Evolutionary conservation across 495 filamentous ascomycete genomes (phyloP).

Genomic region (Hypoxylon trugodes): DNA sequence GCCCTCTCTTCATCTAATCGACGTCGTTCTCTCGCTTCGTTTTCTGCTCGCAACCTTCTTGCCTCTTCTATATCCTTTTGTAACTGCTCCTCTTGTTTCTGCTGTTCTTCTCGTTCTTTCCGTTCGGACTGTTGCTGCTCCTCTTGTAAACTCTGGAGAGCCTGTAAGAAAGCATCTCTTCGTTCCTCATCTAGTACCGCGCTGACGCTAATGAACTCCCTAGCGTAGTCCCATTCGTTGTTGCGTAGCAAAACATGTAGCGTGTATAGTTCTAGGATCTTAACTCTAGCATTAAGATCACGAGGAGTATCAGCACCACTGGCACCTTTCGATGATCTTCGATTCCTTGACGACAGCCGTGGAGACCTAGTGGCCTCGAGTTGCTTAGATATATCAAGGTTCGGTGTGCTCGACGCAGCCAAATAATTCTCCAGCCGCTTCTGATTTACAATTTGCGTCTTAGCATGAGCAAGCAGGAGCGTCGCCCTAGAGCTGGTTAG

Average conservation of each 20-base stretch:
- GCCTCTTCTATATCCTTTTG: conserved; percentile 69
- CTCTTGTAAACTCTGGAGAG: conserved; percentile 75
- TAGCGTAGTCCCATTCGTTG: conserved; percentile 93
- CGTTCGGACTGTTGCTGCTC: conserved; percentile 71
- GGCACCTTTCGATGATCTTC: conserved; percentile 50
- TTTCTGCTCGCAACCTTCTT: conserved; percentile 57
- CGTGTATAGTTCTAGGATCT: conserved; percentile 92
- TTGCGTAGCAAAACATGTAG: conserved; percentile 91
- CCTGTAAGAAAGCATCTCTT: conserved; percentile 83
- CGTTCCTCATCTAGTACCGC: conserved; percentile 91
- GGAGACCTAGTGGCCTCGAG: conserved; percentile 49
- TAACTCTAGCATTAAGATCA: conserved; percentile 77
- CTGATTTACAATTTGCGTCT: conserved; percentile 81
- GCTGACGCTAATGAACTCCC: conserved; percentile 84
- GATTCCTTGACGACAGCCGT: conserved; percentile 33
- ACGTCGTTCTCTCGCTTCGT: conserved; percentile 60
- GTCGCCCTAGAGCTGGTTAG: conserved; percentile 67
- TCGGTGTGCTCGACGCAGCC: conserved; percentile 74
- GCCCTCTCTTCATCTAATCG: conserved; percentile 55
- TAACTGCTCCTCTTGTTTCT: conserved; percentile 65
- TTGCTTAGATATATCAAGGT: conserved; percentile 70
- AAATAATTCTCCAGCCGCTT: conserved; percentile 90
- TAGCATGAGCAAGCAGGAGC: conserved; percentile 85
- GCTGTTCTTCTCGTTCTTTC: conserved; percentile 68
- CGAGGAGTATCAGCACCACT: conserved; percentile 79